These are phyloP conservation scores for Zalaria obscura DNA, from an alignment of 2,329 filamentous ascomycete species.

Conservation along the genomic window DNA sequence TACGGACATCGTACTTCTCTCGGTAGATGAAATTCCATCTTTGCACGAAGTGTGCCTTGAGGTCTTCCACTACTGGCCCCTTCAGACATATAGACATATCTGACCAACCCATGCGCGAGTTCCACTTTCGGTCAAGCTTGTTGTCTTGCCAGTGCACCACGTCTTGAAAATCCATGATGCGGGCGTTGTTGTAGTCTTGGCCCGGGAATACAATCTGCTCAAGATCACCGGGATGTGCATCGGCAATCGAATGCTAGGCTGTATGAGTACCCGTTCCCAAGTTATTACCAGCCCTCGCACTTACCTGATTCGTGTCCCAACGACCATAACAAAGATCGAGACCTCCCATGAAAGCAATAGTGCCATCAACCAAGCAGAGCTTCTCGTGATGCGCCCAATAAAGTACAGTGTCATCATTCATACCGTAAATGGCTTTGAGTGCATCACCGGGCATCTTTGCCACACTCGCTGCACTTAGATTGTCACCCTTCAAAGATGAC, in stretches of 20 bases:
- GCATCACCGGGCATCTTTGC: conserved; percentile 58
- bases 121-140: conserved; percentile 57
- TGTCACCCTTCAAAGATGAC: conserved; percentile 40
- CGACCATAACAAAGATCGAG: conserved; percentile 76
- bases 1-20: conserved; percentile 58
- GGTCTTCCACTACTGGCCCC: conserved; percentile 60
- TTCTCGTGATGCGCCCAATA: conserved; percentile 96
- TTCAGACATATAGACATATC: conserved; percentile 67
- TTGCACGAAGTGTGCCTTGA: conserved; percentile 67
- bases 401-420: conserved; percentile 64
- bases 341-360: conserved; percentile 78
- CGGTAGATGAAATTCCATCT: conserved; percentile 86
- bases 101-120: conserved; percentile 84
- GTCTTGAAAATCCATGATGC: conserved; percentile 66
- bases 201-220: conserved; percentile 70
- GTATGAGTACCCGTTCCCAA: not conserved
- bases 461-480: conserved; percentile 38
- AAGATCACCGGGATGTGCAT: conserved; percentile 66
- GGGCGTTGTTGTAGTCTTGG: conserved; percentile 86
- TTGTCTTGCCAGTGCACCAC: conserved; percentile 72
- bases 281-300: too few relatives aligned
- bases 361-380: conserved; percentile 67
- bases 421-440: conserved; percentile 67
- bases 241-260: conserved; percentile 58
- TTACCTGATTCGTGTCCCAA: conserved; percentile 62